Evolutionary conservation across 2,329 filamentous ascomycete genomes (phyloP), one percentile per base, ranked within the genome.

Genomic region (Monilinia fructigena): DNA sequence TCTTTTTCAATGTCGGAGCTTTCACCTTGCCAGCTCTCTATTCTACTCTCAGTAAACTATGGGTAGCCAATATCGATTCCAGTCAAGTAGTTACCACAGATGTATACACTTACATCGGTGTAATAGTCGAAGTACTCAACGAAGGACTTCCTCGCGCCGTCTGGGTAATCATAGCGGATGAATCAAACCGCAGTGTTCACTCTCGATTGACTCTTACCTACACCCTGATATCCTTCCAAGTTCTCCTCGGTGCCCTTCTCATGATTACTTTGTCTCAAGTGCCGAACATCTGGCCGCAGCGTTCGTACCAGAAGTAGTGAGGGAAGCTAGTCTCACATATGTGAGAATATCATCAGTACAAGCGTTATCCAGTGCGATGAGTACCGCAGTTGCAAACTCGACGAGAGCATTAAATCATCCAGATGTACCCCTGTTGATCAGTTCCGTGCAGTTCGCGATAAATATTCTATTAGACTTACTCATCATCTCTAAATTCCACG

Each of bases 1-100:
- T 91, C 0, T 64, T 83, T 18, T 88, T 90, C 79, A 91, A 91
- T 72, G 66, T 86, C 12, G 79, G 75, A 56, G 80, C 87, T 1
- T 90, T 91, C 74, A 74, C 86, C 2, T 81, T 91, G 0, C 89
- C 87, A 0, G 88, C 88, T 0, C 78, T 92, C 0, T 91, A 91
- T 72, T 76, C 77, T 45, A 92, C 89, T 0, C 81, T 92, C 0
- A 84, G 83, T 59, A 91, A 91, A 72, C 80, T 90, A 23, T 92
- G 88, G 89, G 83, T 92, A 2, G 87, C 88, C 2, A 83, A 84
- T 65, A 89, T 91, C 65, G 86, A 91, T 74, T 77, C 84, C 0
- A 83, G 81, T 1, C 79, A 85, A 68, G 85, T 90, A 1, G 86
- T 83, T 23, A 89, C 85, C 0, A 89, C 86, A 0, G 86, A 90